Percentiles rank a stretch among this genome's conserved stretches.
These are phyloP conservation scores for Lactarius quietus DNA, from an alignment of 768 basidiomycete genomes.

Conservation along the genomic window DNA sequence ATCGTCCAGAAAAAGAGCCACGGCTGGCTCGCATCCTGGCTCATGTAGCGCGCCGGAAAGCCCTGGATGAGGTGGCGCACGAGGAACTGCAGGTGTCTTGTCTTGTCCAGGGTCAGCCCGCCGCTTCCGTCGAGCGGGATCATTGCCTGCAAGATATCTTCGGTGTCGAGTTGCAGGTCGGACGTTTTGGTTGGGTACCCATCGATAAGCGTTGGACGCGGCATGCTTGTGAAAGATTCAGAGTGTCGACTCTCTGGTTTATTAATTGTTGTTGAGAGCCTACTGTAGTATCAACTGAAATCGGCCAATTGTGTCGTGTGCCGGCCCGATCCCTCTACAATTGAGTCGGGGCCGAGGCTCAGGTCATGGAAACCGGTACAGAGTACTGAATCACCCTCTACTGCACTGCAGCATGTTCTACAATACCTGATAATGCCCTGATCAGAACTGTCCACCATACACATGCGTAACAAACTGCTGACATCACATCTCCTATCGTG, in stretches of 20 bases:
- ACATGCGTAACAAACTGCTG: too few species aligned
- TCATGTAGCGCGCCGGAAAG: slow-evolving; percentile 73
- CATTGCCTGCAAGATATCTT: slow-evolving; percentile 57
- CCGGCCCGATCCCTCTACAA: not conserved
- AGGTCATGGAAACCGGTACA: too few species aligned
- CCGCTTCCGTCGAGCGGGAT: slow-evolving; percentile 38
- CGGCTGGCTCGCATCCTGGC: slow-evolving; percentile 91
- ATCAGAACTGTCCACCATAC: too few species aligned
- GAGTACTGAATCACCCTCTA: too few species aligned
- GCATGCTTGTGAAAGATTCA: slow-evolving; percentile 11
- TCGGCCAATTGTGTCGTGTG: not conserved
- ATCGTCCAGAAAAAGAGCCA: slow-evolving; percentile 95
- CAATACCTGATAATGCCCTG: too few species aligned
- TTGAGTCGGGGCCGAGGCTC: not conserved
- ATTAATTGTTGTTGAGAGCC: not conserved
- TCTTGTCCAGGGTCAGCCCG: slow-evolving; percentile 49
- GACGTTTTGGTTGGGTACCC: slow-evolving; percentile 63
- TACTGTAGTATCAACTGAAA: not conserved
- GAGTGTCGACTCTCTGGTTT: not conserved
- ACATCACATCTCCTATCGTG: too few species aligned
- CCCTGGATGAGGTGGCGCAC: slow-evolving; percentile 69
- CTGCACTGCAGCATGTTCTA: too few species aligned
- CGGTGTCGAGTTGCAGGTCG: slow-evolving; percentile 57
- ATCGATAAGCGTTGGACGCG: slow-evolving; percentile 48
- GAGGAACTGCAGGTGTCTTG: slow-evolving; percentile 72